Base-by-base conservation (phyloP, 306 rosid species). In the Citrullus amarus region DNA sequence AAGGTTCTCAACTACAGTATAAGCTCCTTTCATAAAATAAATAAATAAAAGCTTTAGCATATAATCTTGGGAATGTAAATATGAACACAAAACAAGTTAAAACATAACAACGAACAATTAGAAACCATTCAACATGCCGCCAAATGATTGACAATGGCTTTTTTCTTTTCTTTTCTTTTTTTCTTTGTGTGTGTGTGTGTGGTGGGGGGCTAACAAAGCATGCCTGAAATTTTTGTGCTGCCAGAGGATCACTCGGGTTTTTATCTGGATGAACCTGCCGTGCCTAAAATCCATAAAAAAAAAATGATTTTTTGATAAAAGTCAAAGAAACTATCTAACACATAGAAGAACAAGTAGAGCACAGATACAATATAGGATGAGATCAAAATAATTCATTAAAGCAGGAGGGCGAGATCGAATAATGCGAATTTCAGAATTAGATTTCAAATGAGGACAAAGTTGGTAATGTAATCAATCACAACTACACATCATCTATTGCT, bases 261-360 rank as follows among this genome's bases (percentile, higher is more conserved):
- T 95, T 95, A 83, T 95, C 99, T 9, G 99, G 99, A 87, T 95
- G 99, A 79, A 95, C 99, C 85, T 95, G 99, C 9, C 99, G 88
- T 54, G 99, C 99, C 99, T 95, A 50, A 28, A 72, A 72, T 25
- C 20, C 77, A 72, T 28, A 14, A 50, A 71, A 51, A 39, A 71
- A 46, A 70, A 13, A 22, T 30, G 41, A 72, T 5, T 67, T 25
- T 44, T 70, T 54, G 28, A 32, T 15, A 30, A 28, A 50, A 50
- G 17, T 28, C 22, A 25, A 16, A 22, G 14, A 57, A 59, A 10
- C 16, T 36, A 8, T 22, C 39, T 70, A 28, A 2, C 17, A 6
- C 6, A 48, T 14, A 44, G 57, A 22, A 70, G 56, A 20, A 70
- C 20, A 46, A 46, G 56, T 44, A 70, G 38, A 6, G 6, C 38